Conservation (phyloP, 495 filamentous ascomycete genomes). For the Hyaloscypha variabilis region DNA sequence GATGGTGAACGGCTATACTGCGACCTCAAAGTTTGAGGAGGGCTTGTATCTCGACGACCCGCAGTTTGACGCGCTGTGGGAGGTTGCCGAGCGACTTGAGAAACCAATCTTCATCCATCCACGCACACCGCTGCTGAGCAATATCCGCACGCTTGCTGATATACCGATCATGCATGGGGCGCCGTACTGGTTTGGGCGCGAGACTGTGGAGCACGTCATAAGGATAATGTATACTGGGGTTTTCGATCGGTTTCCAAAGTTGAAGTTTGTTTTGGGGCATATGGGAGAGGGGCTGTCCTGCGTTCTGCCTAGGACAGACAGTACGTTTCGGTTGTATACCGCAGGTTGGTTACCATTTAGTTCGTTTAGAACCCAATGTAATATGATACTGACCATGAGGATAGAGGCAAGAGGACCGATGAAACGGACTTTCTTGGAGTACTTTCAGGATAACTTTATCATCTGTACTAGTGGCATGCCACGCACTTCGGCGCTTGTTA, state of each 20-base stretch:
- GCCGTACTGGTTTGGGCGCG: constrained; percentile 7
- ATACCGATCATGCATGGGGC: constrained; percentile 7
- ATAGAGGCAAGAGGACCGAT: constrained; percentile 46
- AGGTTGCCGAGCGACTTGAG: constrained; percentile 4
- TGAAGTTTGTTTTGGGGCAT: constrained; percentile 67
- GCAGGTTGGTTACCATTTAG: constrained; percentile 58
- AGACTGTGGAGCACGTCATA: constrained; percentile 39
- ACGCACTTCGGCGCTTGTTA: constrained; percentile 51
- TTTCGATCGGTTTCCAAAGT: constrained; percentile 55
- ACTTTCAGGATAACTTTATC: constrained; percentile 64
- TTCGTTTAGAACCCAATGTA: constrained; percentile 48
- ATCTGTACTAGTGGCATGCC: constrained; percentile 66
- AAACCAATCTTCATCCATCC: constrained; percentile 9
- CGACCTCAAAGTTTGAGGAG: background rate
- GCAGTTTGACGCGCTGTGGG: constrained; percentile 11
- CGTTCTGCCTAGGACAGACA: constrained; percentile 36
- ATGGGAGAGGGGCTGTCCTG: constrained; percentile 50
- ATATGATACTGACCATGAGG: no score
- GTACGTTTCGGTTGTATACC: constrained; percentile 63
- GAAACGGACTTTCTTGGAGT: constrained; percentile 54
- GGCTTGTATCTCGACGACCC: background rate
- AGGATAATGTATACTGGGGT: constrained; percentile 57
- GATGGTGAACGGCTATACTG: background rate
- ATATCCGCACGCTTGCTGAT: constrained; percentile 1
- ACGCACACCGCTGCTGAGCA: background rate